Base-by-base conservation (phyloP, 2,329 filamentous ascomycete genomes). In the Endoconidiophora polonica region DNA sequence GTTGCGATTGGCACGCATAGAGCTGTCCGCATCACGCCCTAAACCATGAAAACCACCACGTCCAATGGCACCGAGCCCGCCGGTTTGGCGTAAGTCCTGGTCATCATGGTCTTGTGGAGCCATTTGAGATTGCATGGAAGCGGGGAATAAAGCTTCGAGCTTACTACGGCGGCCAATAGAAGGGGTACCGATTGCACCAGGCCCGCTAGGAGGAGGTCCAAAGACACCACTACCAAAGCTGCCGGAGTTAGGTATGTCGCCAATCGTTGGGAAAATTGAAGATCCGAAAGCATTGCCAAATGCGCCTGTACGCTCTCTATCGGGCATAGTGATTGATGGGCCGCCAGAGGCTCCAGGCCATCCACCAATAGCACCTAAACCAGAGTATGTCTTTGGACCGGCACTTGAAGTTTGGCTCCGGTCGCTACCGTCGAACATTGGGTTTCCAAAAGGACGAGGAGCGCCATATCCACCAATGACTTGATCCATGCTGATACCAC, bases 391-490 rank as follows among this genome's bases (percentile, higher is more conserved):
- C 58, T 86, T 84, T 41, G 83, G 78, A 10, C 86, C 84, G 16
- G 82, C 83, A 59, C 88, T 94, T 0, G 88, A 94, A 0, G 86
- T 94, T 63, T 94, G 87, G 61, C 88, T 95, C 18, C 90, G 81
- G 61, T 96, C 90, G 57, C 87, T 86, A 4, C 81, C 82, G 47
- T 86, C 79, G 57, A 76, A 74, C 36, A 46, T 23, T 14, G 65
- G 68, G 57, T 67, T 68, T 56, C 63, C 60, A 56, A 64, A 63
- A 44, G 71, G 80, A 55, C 70, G 73, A 55, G 65, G 68, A 56
- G 68, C 68, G 48, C 74, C 74, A 58, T 83, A 83, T 12, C 62
- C 65, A 24, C 68, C 60, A 2, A 64, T 59, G 41, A 66, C 62
- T 45, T 75, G 64, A 26, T 62, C 60, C 16, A 59, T 55, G 41